Percentiles rank a stretch among this genome's conserved stretches.
Conservation (phyloP, 768 basidiomycete genomes). For the Chalciporus chontae region DNA sequence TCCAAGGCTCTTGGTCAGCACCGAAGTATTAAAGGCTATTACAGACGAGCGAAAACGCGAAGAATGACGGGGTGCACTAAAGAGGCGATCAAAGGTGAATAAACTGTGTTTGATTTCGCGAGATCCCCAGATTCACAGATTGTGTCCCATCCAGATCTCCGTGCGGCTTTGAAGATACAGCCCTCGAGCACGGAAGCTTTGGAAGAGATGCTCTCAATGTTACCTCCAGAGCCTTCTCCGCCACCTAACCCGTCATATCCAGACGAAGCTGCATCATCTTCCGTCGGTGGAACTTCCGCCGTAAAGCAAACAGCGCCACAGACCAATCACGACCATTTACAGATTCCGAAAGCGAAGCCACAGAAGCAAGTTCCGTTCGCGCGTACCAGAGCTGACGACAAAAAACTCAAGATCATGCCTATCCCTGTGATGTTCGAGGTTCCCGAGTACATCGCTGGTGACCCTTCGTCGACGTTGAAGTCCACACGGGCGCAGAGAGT, state of each 20-base stretch:
- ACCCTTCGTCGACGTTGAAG: slow-evolving; percentile 25
- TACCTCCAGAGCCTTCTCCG: slow-evolving; percentile 20
- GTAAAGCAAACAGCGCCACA: slow-evolving; percentile 6
- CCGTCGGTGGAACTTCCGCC: slow-evolving; percentile 19
- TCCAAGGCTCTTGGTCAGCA: slow-evolving; percentile 62
- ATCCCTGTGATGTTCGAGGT: slow-evolving; percentile 43
- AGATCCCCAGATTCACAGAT: not conserved
- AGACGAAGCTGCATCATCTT: slow-evolving; percentile 29
- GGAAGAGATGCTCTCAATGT: slow-evolving; percentile 47
- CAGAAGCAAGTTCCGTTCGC: slow-evolving; percentile 52
- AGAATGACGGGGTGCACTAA: slow-evolving; percentile 53
- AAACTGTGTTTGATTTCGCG: no score
- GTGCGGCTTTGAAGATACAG: slow-evolving; percentile 57
- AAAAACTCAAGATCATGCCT: slow-evolving; percentile 50
- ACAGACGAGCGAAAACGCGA: slow-evolving; percentile 64
- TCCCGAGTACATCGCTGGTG: slow-evolving; percentile 18
- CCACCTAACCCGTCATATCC: slow-evolving; percentile 9
- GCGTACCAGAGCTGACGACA: slow-evolving; percentile 47
- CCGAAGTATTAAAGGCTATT: slow-evolving; percentile 65
- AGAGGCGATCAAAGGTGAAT: slow-evolving; percentile 58
- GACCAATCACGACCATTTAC: slow-evolving; percentile 31
- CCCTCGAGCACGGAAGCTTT: slow-evolving; percentile 62
- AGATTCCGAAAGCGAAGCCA: slow-evolving; percentile 39
- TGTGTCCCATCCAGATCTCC: slow-evolving; percentile 45
- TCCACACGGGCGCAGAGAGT: slow-evolving; percentile 23